These are phyloP conservation scores for Phialophora tarda DNA, from an alignment of 2,329 filamentous ascomycete genomes.

Conservation along the genomic window DNA sequence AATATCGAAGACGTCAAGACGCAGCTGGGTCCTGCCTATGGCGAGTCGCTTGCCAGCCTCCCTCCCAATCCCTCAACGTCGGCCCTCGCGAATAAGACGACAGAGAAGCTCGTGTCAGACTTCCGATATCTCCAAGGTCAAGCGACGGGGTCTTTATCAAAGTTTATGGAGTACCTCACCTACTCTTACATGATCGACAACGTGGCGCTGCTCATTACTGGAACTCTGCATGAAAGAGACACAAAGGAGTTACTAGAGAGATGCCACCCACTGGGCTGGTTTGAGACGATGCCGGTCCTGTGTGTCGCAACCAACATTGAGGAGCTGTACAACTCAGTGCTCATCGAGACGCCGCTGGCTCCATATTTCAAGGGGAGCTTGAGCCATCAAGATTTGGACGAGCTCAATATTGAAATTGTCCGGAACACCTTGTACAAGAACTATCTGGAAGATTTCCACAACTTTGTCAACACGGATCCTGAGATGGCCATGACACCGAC, in stretches of 20 bases:
- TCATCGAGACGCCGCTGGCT: slow-evolving; percentile 94
- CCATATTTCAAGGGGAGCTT: slow-evolving; percentile 97
- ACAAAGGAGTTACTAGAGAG: slow-evolving; percentile 92
- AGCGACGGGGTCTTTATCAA: slow-evolving; percentile 84
- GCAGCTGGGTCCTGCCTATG: slow-evolving; percentile 93
- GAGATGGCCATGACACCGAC: slow-evolving; percentile 89
- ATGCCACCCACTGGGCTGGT: slow-evolving; percentile 97
- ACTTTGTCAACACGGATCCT: slow-evolving; percentile 87
- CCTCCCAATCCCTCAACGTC: slow-evolving; percentile 97
- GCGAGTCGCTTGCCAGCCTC: slow-evolving; percentile 91
- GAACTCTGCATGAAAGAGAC: slow-evolving; percentile 95
- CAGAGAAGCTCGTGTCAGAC: slow-evolving; percentile 96
- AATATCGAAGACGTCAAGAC: slow-evolving; percentile 78
- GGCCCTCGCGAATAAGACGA: slow-evolving; percentile 89
- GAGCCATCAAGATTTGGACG: slow-evolving; percentile 94
- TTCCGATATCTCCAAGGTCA: slow-evolving; percentile 97
- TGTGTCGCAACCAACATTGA: slow-evolving; percentile 98
- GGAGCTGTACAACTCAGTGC: slow-evolving; percentile 95
- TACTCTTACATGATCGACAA: slow-evolving; percentile 99
- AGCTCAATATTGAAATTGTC: slow-evolving; percentile 98
- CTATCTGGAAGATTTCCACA: slow-evolving; percentile 96
- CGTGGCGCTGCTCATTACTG: slow-evolving; percentile 94
- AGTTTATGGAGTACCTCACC: slow-evolving; percentile 97
- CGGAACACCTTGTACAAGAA: slow-evolving; percentile 99
- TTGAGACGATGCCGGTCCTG: slow-evolving; percentile 97